A percentile compares a stretch with the other conserved stretches of the same genome.
Conservation (phyloP, 495 filamentous ascomycete species). For the Bacidia gigantensis region DNA sequence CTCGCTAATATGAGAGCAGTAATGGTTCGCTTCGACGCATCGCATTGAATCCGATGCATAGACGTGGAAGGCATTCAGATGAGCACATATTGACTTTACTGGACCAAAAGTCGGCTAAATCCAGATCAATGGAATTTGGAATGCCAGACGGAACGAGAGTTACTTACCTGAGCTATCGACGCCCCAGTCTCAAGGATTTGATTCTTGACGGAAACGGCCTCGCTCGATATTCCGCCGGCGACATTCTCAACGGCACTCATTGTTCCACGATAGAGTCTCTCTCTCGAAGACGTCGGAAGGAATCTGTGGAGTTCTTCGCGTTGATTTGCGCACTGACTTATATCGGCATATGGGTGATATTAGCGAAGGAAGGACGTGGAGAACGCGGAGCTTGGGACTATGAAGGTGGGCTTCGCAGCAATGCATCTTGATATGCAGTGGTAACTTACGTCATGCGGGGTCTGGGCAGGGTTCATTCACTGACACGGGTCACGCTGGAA, state of each 20-base stretch:
- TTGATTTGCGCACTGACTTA: too few relatives aligned
- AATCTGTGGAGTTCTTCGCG: too few relatives aligned
- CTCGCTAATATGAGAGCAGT: constrained; percentile 67
- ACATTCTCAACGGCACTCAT: constrained; percentile 17
- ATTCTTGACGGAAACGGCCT: constrained; percentile 39
- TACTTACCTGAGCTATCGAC: constrained; percentile 36
- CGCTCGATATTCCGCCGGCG: constrained; percentile 33
- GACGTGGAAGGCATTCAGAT: constrained; percentile 75
- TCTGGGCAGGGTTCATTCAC: too few relatives aligned
- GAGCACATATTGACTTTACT: constrained; percentile 63
- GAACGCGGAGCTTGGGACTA: neutral
- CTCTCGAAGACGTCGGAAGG: too few relatives aligned
- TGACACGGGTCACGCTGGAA: too few relatives aligned
- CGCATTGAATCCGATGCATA: constrained; percentile 57
- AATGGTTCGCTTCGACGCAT: constrained; percentile 69
- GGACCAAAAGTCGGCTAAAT: constrained; percentile 45
- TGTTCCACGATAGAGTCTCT: too few relatives aligned
- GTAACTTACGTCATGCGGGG: constrained; percentile 14
- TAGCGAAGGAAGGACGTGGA: too few relatives aligned
- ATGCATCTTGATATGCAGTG: too few relatives aligned
- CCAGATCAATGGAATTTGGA: constrained; percentile 5
- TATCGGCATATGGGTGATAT: too few relatives aligned
- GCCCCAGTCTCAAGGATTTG: constrained; percentile 54
- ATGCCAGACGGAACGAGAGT: neutral
- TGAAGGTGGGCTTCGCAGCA: too few relatives aligned